phyloP scores from a whole-genome alignment of 768 basidiomycete genomes.

The Agaricus blazei region DNA sequence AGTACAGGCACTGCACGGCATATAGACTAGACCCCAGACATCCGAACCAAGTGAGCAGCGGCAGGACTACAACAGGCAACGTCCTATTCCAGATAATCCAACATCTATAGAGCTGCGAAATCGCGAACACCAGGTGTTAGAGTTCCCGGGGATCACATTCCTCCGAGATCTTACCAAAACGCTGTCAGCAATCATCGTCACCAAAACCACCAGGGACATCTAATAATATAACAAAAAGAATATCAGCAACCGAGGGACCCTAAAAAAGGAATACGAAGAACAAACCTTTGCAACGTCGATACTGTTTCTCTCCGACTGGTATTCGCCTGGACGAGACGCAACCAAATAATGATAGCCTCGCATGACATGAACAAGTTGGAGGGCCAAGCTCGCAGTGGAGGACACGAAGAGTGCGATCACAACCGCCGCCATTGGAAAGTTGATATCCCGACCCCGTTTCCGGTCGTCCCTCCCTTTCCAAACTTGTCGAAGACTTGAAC shows the following conservation, averaged over 20 bases:
- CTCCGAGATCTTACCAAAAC: slow-evolving; percentile 8
- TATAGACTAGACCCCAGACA: slow-evolving; percentile 6
- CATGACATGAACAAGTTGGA: slow-evolving; percentile 13
- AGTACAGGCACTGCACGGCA: background rate
- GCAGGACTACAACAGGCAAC: slow-evolving; percentile 8
- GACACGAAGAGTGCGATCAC: slow-evolving; percentile 10
- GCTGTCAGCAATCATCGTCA: slow-evolving; percentile 12
- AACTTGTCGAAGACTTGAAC: slow-evolving; percentile 7
- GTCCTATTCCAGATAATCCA: slow-evolving; percentile 16
- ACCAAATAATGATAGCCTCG: slow-evolving; percentile 3
- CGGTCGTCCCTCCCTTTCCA: slow-evolving; percentile 3
- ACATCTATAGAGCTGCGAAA: slow-evolving; percentile 14
- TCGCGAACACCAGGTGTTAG: background rate
- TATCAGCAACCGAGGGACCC: background rate
- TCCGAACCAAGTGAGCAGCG: slow-evolving; percentile 13
- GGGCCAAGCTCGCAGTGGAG: slow-evolving; percentile 11
- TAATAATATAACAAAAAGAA: background rate
- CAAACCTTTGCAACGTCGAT: slow-evolving; percentile 13
- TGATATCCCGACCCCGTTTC: slow-evolving; percentile 3
- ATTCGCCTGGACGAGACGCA: background rate
- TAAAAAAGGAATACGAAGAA: background rate
- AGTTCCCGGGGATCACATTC: background rate
- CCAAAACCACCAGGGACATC: slow-evolving; percentile 7
- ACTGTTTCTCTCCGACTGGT: slow-evolving; percentile 7
- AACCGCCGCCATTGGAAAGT: slow-evolving; percentile 11